Percentiles rank a stretch among this genome's conserved stretches.
Conservation (phyloP, 2,329 filamentous ascomycete species). For the Botrytis fabae region DNA sequence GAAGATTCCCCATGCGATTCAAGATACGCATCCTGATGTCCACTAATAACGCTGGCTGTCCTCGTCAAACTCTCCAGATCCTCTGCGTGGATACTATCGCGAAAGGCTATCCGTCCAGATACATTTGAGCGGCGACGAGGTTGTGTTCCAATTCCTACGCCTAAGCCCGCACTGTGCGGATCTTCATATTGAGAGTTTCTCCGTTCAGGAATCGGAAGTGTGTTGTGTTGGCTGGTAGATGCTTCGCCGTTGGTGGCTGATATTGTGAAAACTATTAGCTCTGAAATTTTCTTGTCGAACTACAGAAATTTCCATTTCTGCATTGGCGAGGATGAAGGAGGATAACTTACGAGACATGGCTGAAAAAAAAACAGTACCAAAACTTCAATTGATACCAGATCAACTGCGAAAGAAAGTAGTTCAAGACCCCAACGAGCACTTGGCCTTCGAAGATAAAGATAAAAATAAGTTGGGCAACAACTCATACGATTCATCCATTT, state of each 20-base stretch:
- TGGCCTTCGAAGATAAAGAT: not conserved
- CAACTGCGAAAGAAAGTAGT: not conserved
- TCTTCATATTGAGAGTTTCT: slow-evolving; percentile 4
- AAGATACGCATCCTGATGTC: slow-evolving; percentile 13
- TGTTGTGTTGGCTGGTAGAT: not conserved
- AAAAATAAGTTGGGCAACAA: not conserved
- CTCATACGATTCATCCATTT: not conserved
- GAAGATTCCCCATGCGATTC: not conserved
- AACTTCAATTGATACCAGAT: not conserved
- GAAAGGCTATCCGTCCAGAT: slow-evolving; percentile 12
- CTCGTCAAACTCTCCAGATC: slow-evolving; percentile 17
- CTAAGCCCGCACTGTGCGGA: not conserved
- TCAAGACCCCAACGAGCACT: not conserved
- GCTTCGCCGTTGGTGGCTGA: not conserved
- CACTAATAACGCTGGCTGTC: slow-evolving; percentile 11
- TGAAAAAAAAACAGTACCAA: not conserved
- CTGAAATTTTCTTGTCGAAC: not conserved
- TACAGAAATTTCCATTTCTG: not conserved
- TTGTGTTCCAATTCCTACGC: not conserved
- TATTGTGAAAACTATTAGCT: not conserved
- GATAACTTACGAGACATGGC: not conserved
- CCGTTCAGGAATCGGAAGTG: not conserved
- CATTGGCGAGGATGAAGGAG: not conserved
- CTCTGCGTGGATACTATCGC: slow-evolving; percentile 15
- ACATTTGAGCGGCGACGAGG: slow-evolving; percentile 19